Evolutionary conservation across 2,329 filamentous ascomycete genomes (phyloP), one percentile per base, ranked within the genome.

Genomic region (Raffaelea deltoideospora): DNA sequence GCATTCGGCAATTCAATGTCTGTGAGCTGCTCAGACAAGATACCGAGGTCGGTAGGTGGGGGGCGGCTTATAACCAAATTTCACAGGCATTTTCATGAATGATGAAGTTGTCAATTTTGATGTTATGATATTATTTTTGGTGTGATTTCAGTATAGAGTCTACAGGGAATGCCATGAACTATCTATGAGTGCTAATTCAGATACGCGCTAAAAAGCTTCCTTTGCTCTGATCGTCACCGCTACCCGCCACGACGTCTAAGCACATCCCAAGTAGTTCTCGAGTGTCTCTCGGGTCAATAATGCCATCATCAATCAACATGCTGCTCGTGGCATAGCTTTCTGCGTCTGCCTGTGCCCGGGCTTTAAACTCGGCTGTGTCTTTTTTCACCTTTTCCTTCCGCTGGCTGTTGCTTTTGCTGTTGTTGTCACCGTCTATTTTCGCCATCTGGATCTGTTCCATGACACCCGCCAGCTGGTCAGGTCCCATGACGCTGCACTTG

Each of bases 241-340:
- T n/a, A n/a, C 26, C 26, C 6, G 26, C 26, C 10, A 36, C 57
- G 9, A 39, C 33, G 20, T 39, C 33, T 13, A 39, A 22, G 19
- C 37, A 39, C 37, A 39, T 35, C 17, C 37, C 37, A 3, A 39
- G 21, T 2, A 35, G 22, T 8, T 39, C 37, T 2, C 37, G 33
- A 4, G 37, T 39, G 22, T 39, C 37, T 10, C 37, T 22, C 3
- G 37, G 36, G 10, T 38, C 22, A 14, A 36, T 41, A 3, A 41
- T 24, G 10, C 39, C 39, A 13, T 41, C 39, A 21, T 41, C 36
- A 9, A 41, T 8, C 5, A 41, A 15, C 11, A 35, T 29, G 8
- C 32, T 27, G 27, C 39, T 41, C 5, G 39, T 69, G 5, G 79
- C 81, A 52, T 82, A 84, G 34, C 84, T 64, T 1, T 79, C 27